Evolutionary conservation across 257 asterid genomes (phyloP).

Genomic region (Nicotiana otophora): DNA sequence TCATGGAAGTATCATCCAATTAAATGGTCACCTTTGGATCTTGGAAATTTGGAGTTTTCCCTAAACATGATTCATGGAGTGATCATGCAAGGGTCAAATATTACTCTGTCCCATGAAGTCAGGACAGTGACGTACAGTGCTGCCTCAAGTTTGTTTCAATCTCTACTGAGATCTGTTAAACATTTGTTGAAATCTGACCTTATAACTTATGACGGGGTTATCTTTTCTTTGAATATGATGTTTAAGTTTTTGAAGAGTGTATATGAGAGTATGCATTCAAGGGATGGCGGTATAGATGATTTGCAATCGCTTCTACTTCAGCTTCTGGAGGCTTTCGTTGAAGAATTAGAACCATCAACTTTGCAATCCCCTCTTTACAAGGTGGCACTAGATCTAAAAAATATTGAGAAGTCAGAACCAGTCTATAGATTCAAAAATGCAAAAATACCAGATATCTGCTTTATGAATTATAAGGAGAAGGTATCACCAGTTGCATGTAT

Average conservation of each 20-base stretch:
- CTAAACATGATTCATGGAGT: slow-evolving; percentile 45
- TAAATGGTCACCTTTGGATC: slow-evolving; percentile 55
- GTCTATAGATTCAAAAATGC: slow-evolving; percentile 26
- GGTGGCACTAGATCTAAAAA: slow-evolving; percentile 35
- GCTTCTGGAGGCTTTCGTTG: slow-evolving; percentile 45
- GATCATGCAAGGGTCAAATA: slow-evolving; percentile 37
- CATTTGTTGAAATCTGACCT: slow-evolving; percentile 32
- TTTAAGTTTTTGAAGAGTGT: slow-evolving; percentile 42
- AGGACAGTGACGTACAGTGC: slow-evolving; percentile 34
- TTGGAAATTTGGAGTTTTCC: slow-evolving; percentile 55
- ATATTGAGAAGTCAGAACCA: slow-evolving; percentile 26
- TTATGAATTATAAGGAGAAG: slow-evolving; percentile 32
- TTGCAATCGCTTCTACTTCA: slow-evolving; percentile 32
- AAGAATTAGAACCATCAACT: slow-evolving; percentile 54
- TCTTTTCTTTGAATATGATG: slow-evolving; percentile 48
- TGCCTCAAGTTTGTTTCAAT: slow-evolving; percentile 50
- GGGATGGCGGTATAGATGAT: slow-evolving; percentile 22
- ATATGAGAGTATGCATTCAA: slow-evolving; percentile 29
- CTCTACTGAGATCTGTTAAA: slow-evolving; percentile 54
- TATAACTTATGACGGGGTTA: slow-evolving; percentile 44
- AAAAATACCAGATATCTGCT: slow-evolving; percentile 23
- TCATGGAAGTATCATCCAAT: slow-evolving; percentile 48
- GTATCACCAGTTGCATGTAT: slow-evolving; percentile 53
- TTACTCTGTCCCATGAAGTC: slow-evolving; percentile 27
- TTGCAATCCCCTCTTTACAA: slow-evolving; percentile 68